These are phyloP conservation scores for Sechiopsis laciniata DNA, from an alignment of 306 rosid genomes.

Conservation along the genomic window DNA sequence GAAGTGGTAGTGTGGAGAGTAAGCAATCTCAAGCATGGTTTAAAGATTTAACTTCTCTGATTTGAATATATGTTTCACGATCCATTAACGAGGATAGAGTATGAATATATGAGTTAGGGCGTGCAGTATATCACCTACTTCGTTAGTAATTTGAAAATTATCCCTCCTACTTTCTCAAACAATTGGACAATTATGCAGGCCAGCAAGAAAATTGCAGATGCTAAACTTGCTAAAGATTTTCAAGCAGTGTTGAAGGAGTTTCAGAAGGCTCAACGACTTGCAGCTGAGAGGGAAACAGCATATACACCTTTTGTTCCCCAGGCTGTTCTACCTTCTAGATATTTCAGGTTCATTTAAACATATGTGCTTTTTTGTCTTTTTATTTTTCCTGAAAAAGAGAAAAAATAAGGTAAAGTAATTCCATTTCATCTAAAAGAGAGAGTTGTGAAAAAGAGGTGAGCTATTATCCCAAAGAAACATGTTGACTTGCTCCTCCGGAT, in stretches of 20 bases:
- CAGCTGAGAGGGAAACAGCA: conserved; percentile 97
- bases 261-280: conserved; percentile 94
- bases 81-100: neutral
- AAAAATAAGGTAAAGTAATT: neutral
- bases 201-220: conserved; percentile 90
- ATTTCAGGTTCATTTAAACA: conserved; percentile 11
- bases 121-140: neutral
- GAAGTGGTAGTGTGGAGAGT: neutral
- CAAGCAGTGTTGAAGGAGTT: conserved; percentile 88
- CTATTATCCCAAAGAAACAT: conserved; percentile 1
- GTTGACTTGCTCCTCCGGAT: neutral
- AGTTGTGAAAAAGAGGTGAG: neutral
- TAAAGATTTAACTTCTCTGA: neutral
- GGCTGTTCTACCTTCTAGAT: conserved; percentile 71
- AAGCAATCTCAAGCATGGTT: neutral
- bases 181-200: conserved; percentile 42
- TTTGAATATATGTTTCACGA: neutral
- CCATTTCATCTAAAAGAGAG: neutral
- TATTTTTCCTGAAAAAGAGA: neutral
- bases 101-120: neutral
- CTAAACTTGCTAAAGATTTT: conserved; percentile 92
- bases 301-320: conserved; percentile 78
- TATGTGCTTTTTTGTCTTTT: neutral
- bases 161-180: conserved; percentile 7
- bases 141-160: neutral